phyloP scores from a whole-genome alignment of 2,329 filamentous ascomycete genomes.

The Penicillium sp. region DNA sequence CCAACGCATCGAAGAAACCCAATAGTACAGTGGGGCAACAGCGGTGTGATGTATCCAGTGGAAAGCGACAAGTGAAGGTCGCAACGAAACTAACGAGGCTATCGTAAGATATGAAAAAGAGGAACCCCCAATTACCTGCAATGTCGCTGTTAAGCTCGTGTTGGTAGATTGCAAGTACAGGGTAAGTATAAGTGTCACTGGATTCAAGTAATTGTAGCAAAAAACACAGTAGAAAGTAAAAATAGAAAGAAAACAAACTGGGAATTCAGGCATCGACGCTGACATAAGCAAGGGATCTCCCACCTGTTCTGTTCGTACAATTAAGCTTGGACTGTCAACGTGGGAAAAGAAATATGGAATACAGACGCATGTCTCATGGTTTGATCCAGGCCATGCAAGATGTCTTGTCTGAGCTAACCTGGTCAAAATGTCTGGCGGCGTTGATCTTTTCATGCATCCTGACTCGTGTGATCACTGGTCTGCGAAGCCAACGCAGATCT shows the following conservation, averaged over 20 bases:
- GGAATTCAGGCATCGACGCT: not conserved
- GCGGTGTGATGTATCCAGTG: not conserved
- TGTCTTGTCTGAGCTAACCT: constrained; percentile 19
- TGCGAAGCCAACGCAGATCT: constrained; percentile 27
- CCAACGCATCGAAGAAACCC: not conserved
- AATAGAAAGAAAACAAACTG: too few species aligned
- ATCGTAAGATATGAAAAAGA: too few species aligned
- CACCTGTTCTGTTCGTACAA: not conserved
- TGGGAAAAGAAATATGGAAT: constrained; percentile 13
- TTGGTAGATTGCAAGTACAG: too few species aligned
- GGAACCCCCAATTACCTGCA: too few species aligned
- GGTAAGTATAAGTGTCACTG: too few species aligned
- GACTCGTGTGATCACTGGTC: constrained; percentile 40
- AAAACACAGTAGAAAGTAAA: too few species aligned
- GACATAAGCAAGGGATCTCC: not conserved
- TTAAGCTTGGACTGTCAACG: not conserved
- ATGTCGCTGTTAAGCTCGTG: too few species aligned
- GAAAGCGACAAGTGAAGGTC: not conserved
- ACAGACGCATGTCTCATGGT: constrained; percentile 15
- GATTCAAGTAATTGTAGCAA: too few species aligned
- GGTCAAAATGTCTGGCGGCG: constrained; percentile 28
- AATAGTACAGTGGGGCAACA: not conserved
- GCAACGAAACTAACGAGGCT: not conserved
- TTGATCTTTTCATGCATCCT: constrained; percentile 35
- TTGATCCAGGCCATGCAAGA: constrained; percentile 24